Base-by-base conservation (phyloP, 2,329 filamentous ascomycete genomes). In the Neocucurbitaria cava region DNA sequence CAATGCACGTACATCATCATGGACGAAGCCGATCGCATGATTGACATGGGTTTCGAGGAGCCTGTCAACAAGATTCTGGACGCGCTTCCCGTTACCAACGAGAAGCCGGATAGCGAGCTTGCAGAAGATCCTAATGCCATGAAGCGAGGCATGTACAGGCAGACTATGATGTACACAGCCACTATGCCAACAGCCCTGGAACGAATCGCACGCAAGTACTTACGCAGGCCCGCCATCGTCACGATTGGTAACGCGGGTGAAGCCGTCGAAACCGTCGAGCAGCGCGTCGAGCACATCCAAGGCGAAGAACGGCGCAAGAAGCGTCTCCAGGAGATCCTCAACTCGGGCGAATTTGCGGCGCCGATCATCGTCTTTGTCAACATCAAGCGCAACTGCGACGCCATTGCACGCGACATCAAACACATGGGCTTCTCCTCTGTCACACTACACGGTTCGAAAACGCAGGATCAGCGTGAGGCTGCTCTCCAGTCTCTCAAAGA, bases 121-220 rank as follows among this genome's bases (percentile, higher is more conserved):
- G 95, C 95, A 5, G 95, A 99, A 76, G 86, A 98, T 71, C 82
- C 90, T 0, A 81, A 85, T 52, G 87, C 89, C n/a, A 98, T 98
- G 94, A 89, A 87, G 66, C 84, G 86, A 53, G 89, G 90, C 67
- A 79, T 96, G 1, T 98, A 98, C 79, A 84, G 95, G 54, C 94
- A 99, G 77, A 99, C 95, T 0, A 99, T 99, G 95, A 99, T 99
- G 95, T 99, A 98, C 86, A 98, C 95, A 62, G 95, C 95, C 48
- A 99, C 95, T 24, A 99, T 99, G 95, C 93, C 95, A 1, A 80
- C 90, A 0, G 87, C 90, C 0, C 91, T 99, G 15, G 95, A 99
- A 74, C 90, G 91, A 59, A 98, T 99, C 61, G 95, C 95, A n/a
- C 89, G 93, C 68, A 96, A 96, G 74, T 99, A 99, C 72, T 86